Evolutionary conservation across 164 flowering plant genomes (phyloP), one percentile per base, ranked within the genome.

Genomic region (Chimonanthus salicifolius): DNA sequence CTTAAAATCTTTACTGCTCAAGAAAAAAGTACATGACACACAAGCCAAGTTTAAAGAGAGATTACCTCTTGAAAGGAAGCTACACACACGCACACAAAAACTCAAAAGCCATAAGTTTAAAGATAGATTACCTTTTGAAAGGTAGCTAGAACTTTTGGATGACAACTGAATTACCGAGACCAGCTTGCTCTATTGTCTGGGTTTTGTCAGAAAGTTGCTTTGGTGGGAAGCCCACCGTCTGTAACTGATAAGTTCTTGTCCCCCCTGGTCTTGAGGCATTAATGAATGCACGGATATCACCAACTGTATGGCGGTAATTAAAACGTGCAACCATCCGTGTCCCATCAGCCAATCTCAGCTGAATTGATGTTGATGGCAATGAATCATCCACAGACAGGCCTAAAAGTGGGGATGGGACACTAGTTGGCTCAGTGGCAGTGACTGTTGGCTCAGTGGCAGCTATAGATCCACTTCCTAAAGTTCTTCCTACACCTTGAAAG

Each of bases 181-280:
- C 99, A 3, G 97, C 96, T 79, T 91, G 84, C 83, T 91, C 94
- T 72, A 95, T 87, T 5, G 97, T 93, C 87, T 88, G 91, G 60
- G 74, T 79, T 13, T 69, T 78, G 81, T 94, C 94, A 3, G 77
- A 75, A 18, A 94, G 93, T 72, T 76, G 91, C 83, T 89, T 94
- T 51, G 97, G 97, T 73, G 97, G 98, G 80, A 94, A 94, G 5
- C 96, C 97, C 79, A 93, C 85, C 2, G 86, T 78, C 76, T 88
- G 96, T 82, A 94, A 80, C 64, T 85, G 88, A 79, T 90, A 94
- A 60, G 75, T 78, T 71, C 85, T 81, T 10, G 82, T 44, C 5
- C 88, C 85, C 10, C 88, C 86, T 16, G 91, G 90, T 75, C 96
- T 85, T 1, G 96, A 87, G 13, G 97, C 89, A 77, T 92, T 92